Conservation (phyloP, 176 grass and related monocot genomes). For the bread wheat (Triticum aestivum) region DNA sequence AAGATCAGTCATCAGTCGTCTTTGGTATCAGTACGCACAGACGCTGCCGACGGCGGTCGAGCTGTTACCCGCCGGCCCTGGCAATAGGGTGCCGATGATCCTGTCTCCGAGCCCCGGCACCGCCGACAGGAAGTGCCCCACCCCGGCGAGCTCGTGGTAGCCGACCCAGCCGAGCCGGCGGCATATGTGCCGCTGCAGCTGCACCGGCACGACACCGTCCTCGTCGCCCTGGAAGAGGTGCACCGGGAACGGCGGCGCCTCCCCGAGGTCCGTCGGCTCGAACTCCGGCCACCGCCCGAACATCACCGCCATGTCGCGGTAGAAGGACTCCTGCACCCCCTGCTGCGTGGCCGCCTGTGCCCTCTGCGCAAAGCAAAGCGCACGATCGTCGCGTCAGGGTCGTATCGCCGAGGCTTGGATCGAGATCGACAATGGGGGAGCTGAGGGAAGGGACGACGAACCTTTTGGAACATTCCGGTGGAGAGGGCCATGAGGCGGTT, state of each 20-base stretch:
- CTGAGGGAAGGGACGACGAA: slow-evolving; percentile 1
- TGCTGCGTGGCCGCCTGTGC: slow-evolving; percentile 69
- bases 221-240: slow-evolving; percentile 93
- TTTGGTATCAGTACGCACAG: background rate
- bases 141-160: slow-evolving; percentile 67
- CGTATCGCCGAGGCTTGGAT: background rate
- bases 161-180: slow-evolving; percentile 63
- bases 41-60: background rate
- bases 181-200: slow-evolving; percentile 77
- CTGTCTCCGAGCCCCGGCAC: slow-evolving; percentile 67
- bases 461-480: slow-evolving; percentile 51
- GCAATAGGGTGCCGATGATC: slow-evolving; percentile 55
- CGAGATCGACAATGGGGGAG: background rate
- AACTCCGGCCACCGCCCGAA: slow-evolving; percentile 91
- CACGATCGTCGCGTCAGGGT: background rate
- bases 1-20: background rate
- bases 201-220: slow-evolving; percentile 84
- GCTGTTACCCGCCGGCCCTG: background rate
- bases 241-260: slow-evolving; percentile 61
- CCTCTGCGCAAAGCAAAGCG: slow-evolving; percentile 4
- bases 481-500: slow-evolving; percentile 39
- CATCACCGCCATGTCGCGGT: slow-evolving; percentile 92
- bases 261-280: slow-evolving; percentile 71
- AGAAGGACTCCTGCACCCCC: slow-evolving; percentile 74
- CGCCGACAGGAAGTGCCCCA: slow-evolving; percentile 61